These are phyloP conservation scores for Polyporus tsugae DNA, from an alignment of 1,284 basidiomycete species.

Conservation along the genomic window DNA sequence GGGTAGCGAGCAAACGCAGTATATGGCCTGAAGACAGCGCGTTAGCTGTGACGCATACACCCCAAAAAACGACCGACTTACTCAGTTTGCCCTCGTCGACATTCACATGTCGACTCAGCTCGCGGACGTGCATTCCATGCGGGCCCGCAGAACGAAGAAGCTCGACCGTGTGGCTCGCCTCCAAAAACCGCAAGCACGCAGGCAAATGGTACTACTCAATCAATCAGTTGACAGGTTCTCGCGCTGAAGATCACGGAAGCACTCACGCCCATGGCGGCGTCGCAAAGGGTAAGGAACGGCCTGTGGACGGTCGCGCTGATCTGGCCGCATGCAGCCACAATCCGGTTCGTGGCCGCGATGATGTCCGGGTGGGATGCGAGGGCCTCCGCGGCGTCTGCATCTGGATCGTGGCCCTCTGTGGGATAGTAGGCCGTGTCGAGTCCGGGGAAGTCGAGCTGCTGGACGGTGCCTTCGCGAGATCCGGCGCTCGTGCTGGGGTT, in stretches of 20 bases:
- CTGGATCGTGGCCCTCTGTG: slow-evolving; percentile 39
- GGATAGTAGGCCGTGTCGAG: slow-evolving; percentile 59
- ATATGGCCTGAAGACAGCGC: slow-evolving; percentile 55
- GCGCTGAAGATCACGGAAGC: not conserved
- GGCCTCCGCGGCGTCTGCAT: slow-evolving; percentile 48
- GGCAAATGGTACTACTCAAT: slow-evolving; percentile 70
- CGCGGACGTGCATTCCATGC: slow-evolving; percentile 62
- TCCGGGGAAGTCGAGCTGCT: slow-evolving; percentile 63
- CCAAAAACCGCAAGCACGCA: slow-evolving; percentile 71
- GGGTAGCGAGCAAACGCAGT: slow-evolving; percentile 74
- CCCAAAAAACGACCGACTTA: slow-evolving; percentile 32
- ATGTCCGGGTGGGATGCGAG: slow-evolving; percentile 66
- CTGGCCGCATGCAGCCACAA: slow-evolving; percentile 74
- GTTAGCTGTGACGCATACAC: slow-evolving; percentile 8
- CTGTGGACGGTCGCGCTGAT: slow-evolving; percentile 66
- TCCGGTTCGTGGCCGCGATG: slow-evolving; percentile 62
- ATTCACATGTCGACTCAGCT: slow-evolving; percentile 52
- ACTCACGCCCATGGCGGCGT: slow-evolving; percentile 71
- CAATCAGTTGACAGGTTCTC: not conserved
- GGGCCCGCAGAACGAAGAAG: slow-evolving; percentile 68
- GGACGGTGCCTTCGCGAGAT: slow-evolving; percentile 4
- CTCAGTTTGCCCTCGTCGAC: slow-evolving; percentile 59
- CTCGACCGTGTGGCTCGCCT: slow-evolving; percentile 72
- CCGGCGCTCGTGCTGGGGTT: not conserved
- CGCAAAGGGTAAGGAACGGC: slow-evolving; percentile 73